Evolutionary conservation across 1,284 basidiomycete genomes (phyloP), one percentile per base, ranked within the genome.

Genomic region (Bondarzewia mesenterica): DNA sequence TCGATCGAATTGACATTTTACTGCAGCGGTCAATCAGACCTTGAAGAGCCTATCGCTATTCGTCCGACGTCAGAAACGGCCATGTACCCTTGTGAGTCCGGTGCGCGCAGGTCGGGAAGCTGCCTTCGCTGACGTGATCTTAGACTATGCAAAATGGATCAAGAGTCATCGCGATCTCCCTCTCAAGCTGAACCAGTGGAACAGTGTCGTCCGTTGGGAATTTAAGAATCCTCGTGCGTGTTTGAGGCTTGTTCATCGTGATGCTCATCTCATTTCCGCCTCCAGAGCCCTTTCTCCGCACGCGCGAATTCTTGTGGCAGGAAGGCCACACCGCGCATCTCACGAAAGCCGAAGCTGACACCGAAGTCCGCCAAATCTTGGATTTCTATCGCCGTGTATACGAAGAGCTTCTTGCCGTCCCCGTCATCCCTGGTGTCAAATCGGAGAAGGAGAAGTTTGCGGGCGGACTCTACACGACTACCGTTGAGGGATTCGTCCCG

Each of bases 371-470:
- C 41, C 79, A 95, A 54, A 99, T 99, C 60, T 85, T 99, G 58
- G 93, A 96, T 50, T 84, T 98, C 53, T 99, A 99, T 73, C 83
- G 89, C 32, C 85, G 85, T 52, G 89, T 99, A n/a, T 99, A 95
- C 72, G 90, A 94, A 67, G 93, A 99, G 52, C 80, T 99, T 18
- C 86, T 99, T 44, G 95, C 95, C 42, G 92, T 99, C 37, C 95
- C 96, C 45, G 94, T 99, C 66, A 88, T 98, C 54, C 90, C 91
- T 10, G 95, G 95, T 57, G 74, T 95, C 66, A 99, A 99, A 70
- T 97, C 94, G 12, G 93, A 97, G 67, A 99, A 99, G 72, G 95
- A 99, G 71, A 99, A 98, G 70, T 99, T 99, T 58, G 95, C 96
- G 7, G 95, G 95, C 48, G 96, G 91, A 2, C 76, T 95, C 62